Evolutionary conservation across 2,329 filamentous ascomycete species (phyloP).

Genomic region (Fusarium palustre): DNA sequence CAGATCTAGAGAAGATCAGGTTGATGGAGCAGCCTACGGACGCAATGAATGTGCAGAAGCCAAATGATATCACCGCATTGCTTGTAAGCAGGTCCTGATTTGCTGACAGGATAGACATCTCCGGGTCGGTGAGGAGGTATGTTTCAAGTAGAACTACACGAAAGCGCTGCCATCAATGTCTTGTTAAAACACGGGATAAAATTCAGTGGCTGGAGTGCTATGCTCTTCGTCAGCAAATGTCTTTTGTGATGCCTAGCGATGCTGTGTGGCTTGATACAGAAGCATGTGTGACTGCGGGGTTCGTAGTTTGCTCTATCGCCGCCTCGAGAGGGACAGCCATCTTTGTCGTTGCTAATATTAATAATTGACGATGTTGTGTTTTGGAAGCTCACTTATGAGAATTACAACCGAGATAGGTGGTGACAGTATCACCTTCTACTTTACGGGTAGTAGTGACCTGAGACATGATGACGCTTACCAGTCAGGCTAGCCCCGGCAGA

Average conservation of each 20-base stretch:
- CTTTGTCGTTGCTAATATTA: not conserved
- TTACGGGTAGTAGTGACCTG: too few relatives aligned
- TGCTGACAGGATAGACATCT: not conserved
- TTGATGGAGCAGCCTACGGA: not conserved
- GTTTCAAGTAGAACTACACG: too few relatives aligned
- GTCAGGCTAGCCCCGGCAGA: not conserved
- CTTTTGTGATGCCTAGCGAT: not conserved
- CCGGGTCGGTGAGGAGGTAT: too few relatives aligned
- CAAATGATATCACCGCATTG: not conserved
- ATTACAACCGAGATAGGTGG: not conserved
- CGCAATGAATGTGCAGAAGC: not conserved
- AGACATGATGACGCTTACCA: not conserved
- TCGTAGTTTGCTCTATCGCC: too few relatives aligned
- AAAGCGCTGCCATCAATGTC: not conserved
- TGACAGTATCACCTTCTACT: not conserved
- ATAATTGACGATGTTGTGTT: rapidly evolving
- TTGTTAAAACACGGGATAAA: not conserved
- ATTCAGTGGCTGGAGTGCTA: not conserved
- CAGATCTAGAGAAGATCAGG: rapidly evolving
- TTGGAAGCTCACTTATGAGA: not conserved
- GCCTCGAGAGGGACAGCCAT: too few relatives aligned
- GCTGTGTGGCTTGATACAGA: not conserved
- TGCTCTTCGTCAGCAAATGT: not conserved
- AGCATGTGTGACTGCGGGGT: too few relatives aligned
- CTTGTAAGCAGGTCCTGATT: not conserved